phyloP scores from a whole-genome alignment of 257 asterid genomes.

The Lavandula angustifolia region DNA sequence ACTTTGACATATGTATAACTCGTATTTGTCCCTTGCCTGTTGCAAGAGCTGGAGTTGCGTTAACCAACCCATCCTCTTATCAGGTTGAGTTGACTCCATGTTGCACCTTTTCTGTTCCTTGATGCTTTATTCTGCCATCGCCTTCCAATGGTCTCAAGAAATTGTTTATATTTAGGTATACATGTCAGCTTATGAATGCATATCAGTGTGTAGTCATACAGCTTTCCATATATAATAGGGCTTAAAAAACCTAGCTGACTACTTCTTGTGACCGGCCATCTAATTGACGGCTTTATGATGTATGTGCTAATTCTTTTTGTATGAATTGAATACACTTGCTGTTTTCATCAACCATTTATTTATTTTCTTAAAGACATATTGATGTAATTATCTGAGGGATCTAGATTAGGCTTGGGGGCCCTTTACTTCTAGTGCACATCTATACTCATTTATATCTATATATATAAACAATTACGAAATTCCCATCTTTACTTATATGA shows the following conservation, averaged over 20 bases:
- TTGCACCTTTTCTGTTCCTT: constrained; percentile 19
- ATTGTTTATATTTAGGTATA: constrained; percentile 5
- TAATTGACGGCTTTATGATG: background rate
- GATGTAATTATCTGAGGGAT: constrained; percentile 8
- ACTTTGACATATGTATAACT: background rate
- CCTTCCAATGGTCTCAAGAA: constrained; percentile 9
- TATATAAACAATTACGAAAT: background rate
- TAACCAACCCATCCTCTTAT: background rate
- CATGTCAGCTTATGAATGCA: constrained; percentile 10
- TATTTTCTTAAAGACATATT: constrained; percentile 1
- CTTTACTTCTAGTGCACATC: constrained; percentile 5
- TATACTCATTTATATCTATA: background rate
- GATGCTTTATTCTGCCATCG: constrained; percentile 6
- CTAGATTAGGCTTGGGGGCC: constrained; percentile 22
- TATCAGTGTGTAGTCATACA: constrained; percentile 3
- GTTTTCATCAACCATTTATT: constrained; percentile 11
- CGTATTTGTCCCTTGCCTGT: constrained; percentile 7
- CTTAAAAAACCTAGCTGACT: constrained; percentile 9
- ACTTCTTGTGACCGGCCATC: constrained; percentile 10
- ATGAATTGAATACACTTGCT: constrained; percentile 19
- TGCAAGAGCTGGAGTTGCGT: constrained; percentile 14
- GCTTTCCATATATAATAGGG: background rate
- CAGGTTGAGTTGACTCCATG: constrained; percentile 24
- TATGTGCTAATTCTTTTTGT: background rate
- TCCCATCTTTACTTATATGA: background rate